A percentile compares a stretch with the other conserved stretches of the same genome.
Conservation (phyloP, 2,329 filamentous ascomycete genomes). For the Alternaria triticimaculans region DNA sequence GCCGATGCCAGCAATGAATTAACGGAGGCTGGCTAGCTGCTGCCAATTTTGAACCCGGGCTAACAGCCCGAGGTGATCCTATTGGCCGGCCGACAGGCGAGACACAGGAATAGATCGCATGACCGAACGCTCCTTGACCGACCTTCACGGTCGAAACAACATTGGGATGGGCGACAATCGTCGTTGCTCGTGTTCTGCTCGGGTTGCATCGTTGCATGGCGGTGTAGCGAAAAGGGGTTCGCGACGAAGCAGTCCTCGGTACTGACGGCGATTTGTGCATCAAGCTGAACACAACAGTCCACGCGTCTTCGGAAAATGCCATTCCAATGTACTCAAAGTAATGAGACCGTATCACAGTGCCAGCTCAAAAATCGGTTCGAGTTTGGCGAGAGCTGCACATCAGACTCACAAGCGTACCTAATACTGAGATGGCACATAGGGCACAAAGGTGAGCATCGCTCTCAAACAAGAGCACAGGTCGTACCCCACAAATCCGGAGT, state of each 20-base stretch:
- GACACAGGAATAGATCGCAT: constrained; percentile 7
- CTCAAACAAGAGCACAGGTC: background rate
- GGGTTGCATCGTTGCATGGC: background rate
- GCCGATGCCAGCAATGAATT: background rate
- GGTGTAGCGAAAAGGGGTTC: background rate
- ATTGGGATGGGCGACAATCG: constrained; percentile 8
- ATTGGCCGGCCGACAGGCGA: background rate
- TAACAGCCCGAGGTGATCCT: background rate
- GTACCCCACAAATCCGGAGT: background rate
- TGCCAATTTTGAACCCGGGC: background rate
- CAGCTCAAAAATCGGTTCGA: background rate
- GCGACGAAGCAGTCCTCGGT: background rate
- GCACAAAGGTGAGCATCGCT: background rate
- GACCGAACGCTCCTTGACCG: background rate
- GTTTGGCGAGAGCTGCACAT: background rate
- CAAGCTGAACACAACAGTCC: background rate
- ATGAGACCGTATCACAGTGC: background rate
- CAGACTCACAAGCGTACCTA: background rate
- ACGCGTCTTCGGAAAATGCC: background rate
- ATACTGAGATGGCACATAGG: background rate
- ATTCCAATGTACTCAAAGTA: background rate
- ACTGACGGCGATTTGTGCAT: background rate
- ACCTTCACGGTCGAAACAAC: background rate
- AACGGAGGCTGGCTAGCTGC: background rate
- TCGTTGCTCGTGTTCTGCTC: constrained; percentile 14